phyloP scores from a whole-genome alignment of 495 filamentous ascomycete species.

The Articulospora tetracladia region DNA sequence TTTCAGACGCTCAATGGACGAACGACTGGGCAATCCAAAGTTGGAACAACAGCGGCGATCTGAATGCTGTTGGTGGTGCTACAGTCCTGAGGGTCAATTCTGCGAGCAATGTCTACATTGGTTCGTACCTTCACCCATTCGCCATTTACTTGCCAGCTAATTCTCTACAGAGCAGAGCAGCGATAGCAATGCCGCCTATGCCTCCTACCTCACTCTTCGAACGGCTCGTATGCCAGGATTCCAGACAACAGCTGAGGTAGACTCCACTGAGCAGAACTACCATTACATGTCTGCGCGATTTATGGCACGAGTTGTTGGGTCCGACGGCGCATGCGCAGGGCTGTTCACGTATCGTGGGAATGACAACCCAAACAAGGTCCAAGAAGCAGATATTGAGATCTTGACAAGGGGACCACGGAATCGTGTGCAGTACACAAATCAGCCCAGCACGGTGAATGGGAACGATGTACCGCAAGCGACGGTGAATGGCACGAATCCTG shows the following conservation, averaged over 20 bases:
- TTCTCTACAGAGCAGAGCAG: constrained; percentile 28
- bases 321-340: constrained; percentile 60
- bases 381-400: constrained; percentile 78
- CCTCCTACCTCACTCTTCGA: constrained; percentile 58
- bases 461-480: constrained; percentile 42
- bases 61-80: constrained; percentile 30
- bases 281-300: constrained; percentile 61
- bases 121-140: constrained; percentile 18
- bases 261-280: constrained; percentile 48
- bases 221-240: constrained; percentile 51
- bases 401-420: constrained; percentile 54
- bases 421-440: constrained; percentile 68
- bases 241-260: constrained; percentile 64
- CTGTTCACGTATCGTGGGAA: constrained; percentile 60
- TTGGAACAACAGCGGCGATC: constrained; percentile 45
- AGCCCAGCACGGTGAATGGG: constrained; percentile 51
- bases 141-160: constrained; percentile 11
- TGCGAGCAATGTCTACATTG: constrained; percentile 62
- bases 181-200: constrained; percentile 26
- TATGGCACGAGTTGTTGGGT: constrained; percentile 47
- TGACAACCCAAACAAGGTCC: constrained; percentile 42
- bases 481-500: constrained; percentile 41
- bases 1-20: constrained; percentile 34
- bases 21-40: constrained; percentile 55
- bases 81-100: constrained; percentile 56